Base-by-base conservation (phyloP, 148 eudicot species). In the Vaccinium macrocarpon region DNA sequence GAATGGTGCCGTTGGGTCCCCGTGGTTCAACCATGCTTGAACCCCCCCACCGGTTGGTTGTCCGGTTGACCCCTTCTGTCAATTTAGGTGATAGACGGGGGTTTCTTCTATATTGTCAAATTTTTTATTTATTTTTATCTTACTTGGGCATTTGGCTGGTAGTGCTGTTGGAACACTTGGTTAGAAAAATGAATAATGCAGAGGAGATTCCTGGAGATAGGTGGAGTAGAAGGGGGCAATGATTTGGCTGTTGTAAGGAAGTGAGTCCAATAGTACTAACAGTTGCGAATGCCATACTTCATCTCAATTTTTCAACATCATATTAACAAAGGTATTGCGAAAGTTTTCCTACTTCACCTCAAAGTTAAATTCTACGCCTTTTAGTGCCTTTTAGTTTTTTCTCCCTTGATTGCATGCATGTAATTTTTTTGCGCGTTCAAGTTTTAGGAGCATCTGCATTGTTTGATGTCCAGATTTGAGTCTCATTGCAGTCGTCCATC, bases 21-120 rank as follows among this genome's bases (percentile, higher is more conserved):
- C 95, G 18, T 96, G 98, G 98, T 96, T 94, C 92, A 96, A 89
- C 79, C 92, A 89, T 82, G 86, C 93, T 84, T 93, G 87, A 85
- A 85, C 21, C 21, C 23, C 0, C 46, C n/a, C 50, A 6, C 57
- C 51, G 13, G 64, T 9, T 76, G 23, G 23, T 23, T 42, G 35
- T 14, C 49, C 21, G 23, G 23, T 23, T 42, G 35, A 32, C 49
- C 48, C 66, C 56, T 74, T 35, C 52, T 62, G 55, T 64, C 70
- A 35, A 53, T 32, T 38, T 74, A 78, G 70, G 78, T 78, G 82
- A 70, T 50, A 56, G 35, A 76, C 15, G 50, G 4, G 56, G 79
- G 56, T 29, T 61, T 35, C 51, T 81, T 77, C 52, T 32, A 25
- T 81, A n/a, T 72, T 46, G 29, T 10, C 61, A 81, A 68, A 68